Evolutionary conservation across 345 rosid species (phyloP), one percentile per base, ranked within the genome.

Genomic region (Eucalyptus melliodora): DNA sequence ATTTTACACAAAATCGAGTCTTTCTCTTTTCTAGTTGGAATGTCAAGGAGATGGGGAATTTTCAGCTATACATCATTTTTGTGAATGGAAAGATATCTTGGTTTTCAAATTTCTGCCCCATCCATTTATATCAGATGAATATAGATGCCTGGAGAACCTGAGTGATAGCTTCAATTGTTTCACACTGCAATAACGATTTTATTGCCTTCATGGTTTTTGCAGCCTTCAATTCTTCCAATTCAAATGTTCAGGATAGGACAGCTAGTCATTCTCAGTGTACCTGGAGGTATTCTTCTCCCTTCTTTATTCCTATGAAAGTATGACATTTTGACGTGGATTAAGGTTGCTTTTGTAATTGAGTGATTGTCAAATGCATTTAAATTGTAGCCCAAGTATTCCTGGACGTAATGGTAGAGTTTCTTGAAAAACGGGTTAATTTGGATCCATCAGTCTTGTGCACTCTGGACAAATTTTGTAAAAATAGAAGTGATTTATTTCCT

Each of bases 141-240:
- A 72, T 40, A 37, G 16, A 77, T 77, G 85, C 47, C 3, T 37
- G 85, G 9, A 77, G 85, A 77, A 77, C 85, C 0, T 77, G 85
- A 6, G 85, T 2, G 47, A 86, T 86, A 50, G 55, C 87, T 37
- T 49, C 87, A n/a, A 50, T 50, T 62, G 31, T 85, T 65, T 89
- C 47, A 77, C 24, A 40, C 30, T 1, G 30, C 85, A 21, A 40
- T 77, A 40, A 77, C 1, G 27, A 77, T 77, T 77, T 77, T 6
- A 77, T 40, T 51, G 89, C 90, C 21, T 88, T 91, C 23, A 34
- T 93, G 81, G 80, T 90, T 88, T 91, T 59, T 93, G 92, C 99
- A 98, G 99, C 99, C 99, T 88, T 94, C 99, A 88, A 92, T 98
- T 90, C 99, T 98, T 96, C 99, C 99, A 40, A 85, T 98, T 91